Evolutionary conservation across 2,329 filamentous ascomycete genomes (phyloP).

Genomic region (Pestalotiopsis sp.): DNA sequence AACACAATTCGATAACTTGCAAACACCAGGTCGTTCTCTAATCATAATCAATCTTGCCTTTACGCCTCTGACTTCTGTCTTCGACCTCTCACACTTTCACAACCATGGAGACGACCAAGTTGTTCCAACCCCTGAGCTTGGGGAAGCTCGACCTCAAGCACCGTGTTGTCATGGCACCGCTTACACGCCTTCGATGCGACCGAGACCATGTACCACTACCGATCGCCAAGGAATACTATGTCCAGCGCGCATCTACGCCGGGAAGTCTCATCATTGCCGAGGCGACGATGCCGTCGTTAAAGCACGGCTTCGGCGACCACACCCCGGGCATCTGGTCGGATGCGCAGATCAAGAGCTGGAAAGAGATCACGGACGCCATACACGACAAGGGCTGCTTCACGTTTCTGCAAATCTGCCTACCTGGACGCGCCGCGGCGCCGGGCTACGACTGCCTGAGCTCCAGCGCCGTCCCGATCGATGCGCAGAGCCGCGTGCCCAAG

Average conservation of each 20-base stretch:
- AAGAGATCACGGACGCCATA: constrained; percentile 57
- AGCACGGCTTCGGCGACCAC: constrained; percentile 47
- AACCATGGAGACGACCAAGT: constrained; percentile 17
- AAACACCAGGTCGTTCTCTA: background rate
- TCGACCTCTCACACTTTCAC: background rate
- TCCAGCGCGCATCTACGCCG: constrained; percentile 42
- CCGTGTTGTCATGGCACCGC: constrained; percentile 52
- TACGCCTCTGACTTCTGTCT: background rate
- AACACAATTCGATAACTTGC: background rate
- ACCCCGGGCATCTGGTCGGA: constrained; percentile 57
- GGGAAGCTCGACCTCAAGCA: constrained; percentile 51
- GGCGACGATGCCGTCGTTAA: constrained; percentile 51
- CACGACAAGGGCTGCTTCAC: constrained; percentile 61
- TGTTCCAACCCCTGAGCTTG: constrained; percentile 46
- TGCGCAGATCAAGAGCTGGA: constrained; percentile 57
- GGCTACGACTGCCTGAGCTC: constrained; percentile 24
- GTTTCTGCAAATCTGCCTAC: constrained; percentile 64
- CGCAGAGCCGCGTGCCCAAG: constrained; percentile 12
- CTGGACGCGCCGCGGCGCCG: constrained; percentile 56
- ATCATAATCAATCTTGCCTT: background rate
- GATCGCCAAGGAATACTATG: constrained; percentile 40
- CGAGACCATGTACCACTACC: constrained; percentile 43
- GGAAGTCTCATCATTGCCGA: constrained; percentile 57
- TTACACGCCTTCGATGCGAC: constrained; percentile 52
- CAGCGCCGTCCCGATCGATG: constrained; percentile 9